Conservation (phyloP, 768 basidiomycete genomes). For the Rhizopogon roseolus region DNA sequence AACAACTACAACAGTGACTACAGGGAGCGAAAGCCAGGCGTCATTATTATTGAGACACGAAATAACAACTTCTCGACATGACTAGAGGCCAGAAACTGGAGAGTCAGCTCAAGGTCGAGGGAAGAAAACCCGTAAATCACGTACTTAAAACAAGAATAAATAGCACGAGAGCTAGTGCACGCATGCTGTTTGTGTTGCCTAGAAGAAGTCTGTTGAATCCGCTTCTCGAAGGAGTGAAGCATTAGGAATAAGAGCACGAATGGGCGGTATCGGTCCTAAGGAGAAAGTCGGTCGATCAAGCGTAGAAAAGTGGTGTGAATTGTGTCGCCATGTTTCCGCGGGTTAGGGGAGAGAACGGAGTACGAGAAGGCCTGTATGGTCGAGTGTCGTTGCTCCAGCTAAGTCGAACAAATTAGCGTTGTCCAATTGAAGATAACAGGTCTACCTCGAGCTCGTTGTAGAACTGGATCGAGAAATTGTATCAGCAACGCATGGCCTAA, state of each 20-base stretch:
- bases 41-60: background rate
- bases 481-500: constrained; percentile 13
- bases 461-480: constrained; percentile 28
- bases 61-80: background rate
- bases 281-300: constrained; percentile 6
- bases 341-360: constrained; percentile 9
- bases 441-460: constrained; percentile 28
- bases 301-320: constrained; percentile 13
- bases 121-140: background rate
- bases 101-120: background rate
- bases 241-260: constrained; percentile 1
- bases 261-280: constrained; percentile 1
- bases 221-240: background rate
- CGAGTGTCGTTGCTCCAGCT: constrained; percentile 27
- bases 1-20: background rate
- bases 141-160: constrained; percentile 1
- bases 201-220: background rate
- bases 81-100: background rate
- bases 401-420: constrained; percentile 1
- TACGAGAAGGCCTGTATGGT: constrained; percentile 11
- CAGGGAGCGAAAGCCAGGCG: background rate
- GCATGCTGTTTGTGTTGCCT: no score
- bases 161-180: background rate
- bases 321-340: constrained; percentile 9
- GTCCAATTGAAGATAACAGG: background rate